phyloP scores from a whole-genome alignment of 2,329 filamentous ascomycete species.

The Sordariomycetes sp. region DNA sequence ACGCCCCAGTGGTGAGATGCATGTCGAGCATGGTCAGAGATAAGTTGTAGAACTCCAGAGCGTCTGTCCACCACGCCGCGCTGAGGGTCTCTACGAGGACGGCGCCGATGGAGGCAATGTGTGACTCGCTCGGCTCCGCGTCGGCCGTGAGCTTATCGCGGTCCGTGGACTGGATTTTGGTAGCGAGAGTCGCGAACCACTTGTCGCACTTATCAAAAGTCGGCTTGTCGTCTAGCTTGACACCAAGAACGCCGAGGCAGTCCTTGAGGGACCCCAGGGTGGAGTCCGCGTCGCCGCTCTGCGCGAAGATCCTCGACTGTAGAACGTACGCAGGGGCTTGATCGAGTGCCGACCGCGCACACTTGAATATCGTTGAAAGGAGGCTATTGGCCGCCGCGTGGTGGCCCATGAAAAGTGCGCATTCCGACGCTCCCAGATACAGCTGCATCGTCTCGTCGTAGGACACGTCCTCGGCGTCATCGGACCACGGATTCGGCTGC shows the following conservation, averaged over 20 bases:
- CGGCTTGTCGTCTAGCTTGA: slow-evolving; percentile 50
- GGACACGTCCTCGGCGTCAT: slow-evolving; percentile 54
- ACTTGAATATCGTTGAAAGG: slow-evolving; percentile 55
- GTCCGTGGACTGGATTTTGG: slow-evolving; percentile 45
- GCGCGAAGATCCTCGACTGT: slow-evolving; percentile 64
- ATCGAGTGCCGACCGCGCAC: slow-evolving; percentile 60
- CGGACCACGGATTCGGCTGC: slow-evolving; percentile 66
- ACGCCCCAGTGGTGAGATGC: slow-evolving; percentile 49
- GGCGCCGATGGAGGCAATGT: slow-evolving; percentile 50
- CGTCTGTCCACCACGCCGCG: slow-evolving; percentile 62
- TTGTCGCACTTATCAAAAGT: slow-evolving; percentile 67
- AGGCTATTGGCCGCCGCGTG: slow-evolving; percentile 53
- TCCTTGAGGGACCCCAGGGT: slow-evolving; percentile 59
- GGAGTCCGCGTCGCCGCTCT: slow-evolving; percentile 55
- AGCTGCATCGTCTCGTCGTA: slow-evolving; percentile 80
- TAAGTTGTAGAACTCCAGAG: slow-evolving; percentile 59
- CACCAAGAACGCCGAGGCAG: slow-evolving; percentile 56
- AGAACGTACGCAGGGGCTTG: slow-evolving; percentile 77
- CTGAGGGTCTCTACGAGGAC: slow-evolving; percentile 58
- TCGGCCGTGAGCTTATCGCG: slow-evolving; percentile 27
- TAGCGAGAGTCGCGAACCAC: slow-evolving; percentile 53
- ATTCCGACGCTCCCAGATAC: slow-evolving; percentile 69
- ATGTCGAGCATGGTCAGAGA: slow-evolving; percentile 53
- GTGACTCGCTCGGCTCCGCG: slow-evolving; percentile 30
- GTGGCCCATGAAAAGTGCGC: slow-evolving; percentile 66